Evolutionary conservation across 2,329 filamentous ascomycete genomes (phyloP), one percentile per base, ranked within the genome.

Genomic region (Calonectria montana): DNA sequence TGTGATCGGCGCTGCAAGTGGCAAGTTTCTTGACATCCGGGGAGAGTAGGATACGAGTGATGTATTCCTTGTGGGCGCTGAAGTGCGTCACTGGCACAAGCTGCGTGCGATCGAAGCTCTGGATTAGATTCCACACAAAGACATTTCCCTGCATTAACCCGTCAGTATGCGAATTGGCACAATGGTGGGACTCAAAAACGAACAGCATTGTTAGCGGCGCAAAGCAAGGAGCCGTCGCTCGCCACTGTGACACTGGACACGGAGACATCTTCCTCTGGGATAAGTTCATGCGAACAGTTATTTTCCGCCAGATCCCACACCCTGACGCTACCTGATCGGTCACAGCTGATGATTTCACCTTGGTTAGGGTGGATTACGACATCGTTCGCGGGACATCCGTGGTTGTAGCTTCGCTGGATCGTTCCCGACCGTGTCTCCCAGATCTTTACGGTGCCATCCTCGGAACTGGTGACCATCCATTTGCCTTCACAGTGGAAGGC

Each of bases 331-430:
- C 97, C 97, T 59, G 94, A 93, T 39, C 96, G 92, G 82, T 99
- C 97, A 82, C 96, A 98, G 82, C 94, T 97, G 80, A 99, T 98
- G 73, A 99, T 93, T 86, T 99, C 97, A 72, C 96, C 97, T 86
- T 99, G 97, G 81, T 99, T 99, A 0, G 97, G 97, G 83, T 99
- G 97, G 69, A 99, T 99, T n/a, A 98, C 97, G 10, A 99, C 97
- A 83, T 99, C 97, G 81, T 98, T 99, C 65, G 96, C 97, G 0
- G 97, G 92, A 39, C 92, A 93, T 65, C 93, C 94, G 82, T 99
- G 97, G 77, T 91, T 93, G 83, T 99, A 99, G 84, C 96, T 98
- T 67, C 97, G 91, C 85, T 99, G 97, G 67, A 98, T 91, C 70
- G 90, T 92, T 55, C 94, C 96, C 15, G 90, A 94, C 57, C 96